Base-by-base conservation (phyloP, 257 asterid species). In the Leptodermis oblonga region DNA sequence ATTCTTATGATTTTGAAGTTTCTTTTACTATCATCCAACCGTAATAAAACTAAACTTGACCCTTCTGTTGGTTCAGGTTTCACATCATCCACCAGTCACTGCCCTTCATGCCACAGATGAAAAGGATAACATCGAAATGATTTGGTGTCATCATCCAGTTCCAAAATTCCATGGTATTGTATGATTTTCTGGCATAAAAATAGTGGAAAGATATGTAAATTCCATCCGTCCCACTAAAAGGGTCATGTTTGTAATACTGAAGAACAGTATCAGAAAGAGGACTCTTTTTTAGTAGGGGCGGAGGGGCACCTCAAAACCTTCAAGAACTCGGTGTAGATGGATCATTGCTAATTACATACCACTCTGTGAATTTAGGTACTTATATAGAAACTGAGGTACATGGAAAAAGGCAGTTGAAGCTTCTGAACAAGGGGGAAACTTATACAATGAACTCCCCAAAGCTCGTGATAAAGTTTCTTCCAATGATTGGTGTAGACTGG, bases 51-150 rank as follows among this genome's bases (percentile, higher is more conserved):
- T 25, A 0, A 54, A 54, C 2, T 23, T 54, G 5, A 22, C 18
- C 25, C 2, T 15, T 13, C 39, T 49, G 53, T 46, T 22, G 7
- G 0, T n/a, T n/a, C 71, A 87, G 97, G 96, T 92, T 53, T 92
- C 95, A 0, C 97, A 92, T 82, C 96, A 92, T 69, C 98, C 98
- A 68, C 97, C 98, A 1, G 94, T 86, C 49, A 70, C 88, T 10
- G 97, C 93, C 5, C 88, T 93, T 58, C 94, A 88, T 30, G 98
- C 97, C 51, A 93, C 95, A 0, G 94, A 90, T 65, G 97, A 87
- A 58, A 81, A 77, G 14, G 63, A 81, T 4, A 81, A 84, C 77
- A 76, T 90, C 7, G 86, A 93, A 66, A 53, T 86, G 39, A 23
- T 83, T 43, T 88, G 96, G 92, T 90, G 96, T 42, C 95, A 88